Conservation (phyloP, 2,329 filamentous ascomycete species). For the Rhytidhysteron rufulum region DNA sequence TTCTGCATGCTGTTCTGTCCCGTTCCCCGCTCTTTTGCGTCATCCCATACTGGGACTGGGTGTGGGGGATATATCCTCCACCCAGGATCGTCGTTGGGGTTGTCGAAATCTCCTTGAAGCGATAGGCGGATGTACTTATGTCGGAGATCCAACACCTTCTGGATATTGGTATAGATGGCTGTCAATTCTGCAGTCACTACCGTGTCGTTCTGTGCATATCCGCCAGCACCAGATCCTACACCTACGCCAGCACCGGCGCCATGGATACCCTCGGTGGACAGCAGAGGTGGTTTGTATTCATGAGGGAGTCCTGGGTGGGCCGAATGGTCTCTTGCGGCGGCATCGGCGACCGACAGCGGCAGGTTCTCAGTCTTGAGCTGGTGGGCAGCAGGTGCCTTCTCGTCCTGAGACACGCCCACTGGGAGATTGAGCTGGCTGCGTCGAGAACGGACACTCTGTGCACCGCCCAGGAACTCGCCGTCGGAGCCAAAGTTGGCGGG, state of each 20-base stretch:
- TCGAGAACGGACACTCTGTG: slow-evolving; percentile 41
- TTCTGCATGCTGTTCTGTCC: slow-evolving; percentile 36
- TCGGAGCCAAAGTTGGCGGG: slow-evolving; percentile 38
- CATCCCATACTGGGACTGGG: slow-evolving; percentile 85
- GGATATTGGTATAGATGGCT: slow-evolving; percentile 85
- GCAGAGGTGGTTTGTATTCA: slow-evolving; percentile 52
- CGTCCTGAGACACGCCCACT: slow-evolving; percentile 25
- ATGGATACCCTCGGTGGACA: slow-evolving; percentile 54
- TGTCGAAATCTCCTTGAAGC: slow-evolving; percentile 74
- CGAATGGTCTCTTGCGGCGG: slow-evolving; percentile 46
- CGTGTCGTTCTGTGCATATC: slow-evolving; percentile 68
- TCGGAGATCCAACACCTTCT: slow-evolving; percentile 80
- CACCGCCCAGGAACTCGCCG: slow-evolving; percentile 33
- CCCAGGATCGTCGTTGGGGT: slow-evolving; percentile 76
- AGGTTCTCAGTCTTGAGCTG: slow-evolving; percentile 17
- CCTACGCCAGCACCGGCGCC: slow-evolving; percentile 58
- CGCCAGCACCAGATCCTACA: slow-evolving; percentile 58
- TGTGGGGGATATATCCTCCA: slow-evolving; percentile 92
- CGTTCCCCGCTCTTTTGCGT: slow-evolving; percentile 47
- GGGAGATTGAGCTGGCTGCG: slow-evolving; percentile 33
- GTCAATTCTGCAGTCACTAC: slow-evolving; percentile 80
- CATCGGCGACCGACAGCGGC: slow-evolving; percentile 44
- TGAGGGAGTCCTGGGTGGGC: slow-evolving; percentile 51
- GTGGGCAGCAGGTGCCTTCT: slow-evolving; percentile 23
- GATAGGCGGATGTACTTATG: slow-evolving; percentile 87